Evolutionary conservation across 805 yeast genomes (phyloP), one percentile per base, ranked within the genome.

Genomic region (Metschnikowia hibisci): DNA sequence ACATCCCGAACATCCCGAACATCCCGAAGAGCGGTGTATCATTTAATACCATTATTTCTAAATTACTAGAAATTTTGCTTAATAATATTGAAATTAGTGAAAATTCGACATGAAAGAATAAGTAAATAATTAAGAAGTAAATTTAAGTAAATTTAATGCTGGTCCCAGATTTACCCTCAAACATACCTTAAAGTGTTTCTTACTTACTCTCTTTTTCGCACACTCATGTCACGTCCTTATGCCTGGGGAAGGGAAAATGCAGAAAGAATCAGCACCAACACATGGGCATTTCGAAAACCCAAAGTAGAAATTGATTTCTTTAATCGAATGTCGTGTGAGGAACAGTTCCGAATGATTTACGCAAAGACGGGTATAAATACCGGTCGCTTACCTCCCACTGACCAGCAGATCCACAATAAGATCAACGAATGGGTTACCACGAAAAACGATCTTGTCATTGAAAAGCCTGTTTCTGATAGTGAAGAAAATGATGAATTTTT

Each of bases 241-340:
- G 29, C 37, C 10, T 34, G 37, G 37, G 44, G 40, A 26, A n/a
- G 44, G 26, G 44, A 41, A 16, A 41, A 41, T 13, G 44, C 44
- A 14, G 20, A 35, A 28, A 20, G 14, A n/a, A 23, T 30, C 20
- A 16, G 36, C 30, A 11, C 26, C 32, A 30, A 32, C 18, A 41
- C 36, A 9, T 41, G 40, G 40, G 35, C 32, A 13, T 35, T 41
- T 23, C 44, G 44, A 7, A 30, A 35, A 34, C 25, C 27, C 8
- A 30, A 30, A 4, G 33, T 32, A 30, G 45, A 42, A 18, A 32
- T 32, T 14, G 32, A 14, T 26, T 31, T 37, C 36, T 36, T 37
- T 41, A 16, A 42, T 29, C 9, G 25, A 20, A 32, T 42, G 45
- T 42, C 45, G 34, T 35, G 41, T 34, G 45, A 42, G 34, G 41